Base-by-base conservation (phyloP, 176 grass and related monocot species). In the Juncus inflexus region DNA sequence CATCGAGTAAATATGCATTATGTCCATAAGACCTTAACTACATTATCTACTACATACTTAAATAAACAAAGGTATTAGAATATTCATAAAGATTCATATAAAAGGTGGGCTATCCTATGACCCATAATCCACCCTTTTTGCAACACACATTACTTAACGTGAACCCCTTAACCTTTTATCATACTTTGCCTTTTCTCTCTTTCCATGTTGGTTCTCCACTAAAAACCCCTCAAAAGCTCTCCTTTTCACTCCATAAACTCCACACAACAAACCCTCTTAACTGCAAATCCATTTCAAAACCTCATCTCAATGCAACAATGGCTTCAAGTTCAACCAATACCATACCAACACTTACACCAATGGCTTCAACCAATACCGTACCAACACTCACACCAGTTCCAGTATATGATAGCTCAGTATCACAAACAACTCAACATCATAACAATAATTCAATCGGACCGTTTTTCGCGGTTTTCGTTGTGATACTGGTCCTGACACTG, bases 401-500 rank as follows among this genome's bases (percentile, higher is more conserved):
- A 15, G 19, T 73, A 41, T 85, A 79, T 11, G 66, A 60, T 6
- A 81, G 67, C 64, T 63, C 81, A 51, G 64, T 76, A 15, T 3
- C 55, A 2, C 56, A 15, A 11, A 8, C 68, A 0, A 74, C 58
- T 2, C 50, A 37, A 5, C 63, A 40, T 35, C 74, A 66, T 9
- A 77, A 37, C 4, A 50, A 13, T 5, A 70, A 69, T 9, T 86
- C 85, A 7, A 52, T 92, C 3, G 85, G 88, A 50, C 61, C 78
- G 5, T 99, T 99, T 79, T 70, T 92, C 0, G 78, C 50, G 5
- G 94, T 92, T 37, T 79, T 99, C 37, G 77, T 77, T 42, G 78
- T 55, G 28, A 84, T 99, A 37, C 4, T 89, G 43, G 52, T 89
- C 15, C 64, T 99, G 71, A 82, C 85, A 13, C 60, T 73, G 47